Base-by-base conservation (phyloP, 805 yeast species). In the Candida ascalaphidarum region DNA sequence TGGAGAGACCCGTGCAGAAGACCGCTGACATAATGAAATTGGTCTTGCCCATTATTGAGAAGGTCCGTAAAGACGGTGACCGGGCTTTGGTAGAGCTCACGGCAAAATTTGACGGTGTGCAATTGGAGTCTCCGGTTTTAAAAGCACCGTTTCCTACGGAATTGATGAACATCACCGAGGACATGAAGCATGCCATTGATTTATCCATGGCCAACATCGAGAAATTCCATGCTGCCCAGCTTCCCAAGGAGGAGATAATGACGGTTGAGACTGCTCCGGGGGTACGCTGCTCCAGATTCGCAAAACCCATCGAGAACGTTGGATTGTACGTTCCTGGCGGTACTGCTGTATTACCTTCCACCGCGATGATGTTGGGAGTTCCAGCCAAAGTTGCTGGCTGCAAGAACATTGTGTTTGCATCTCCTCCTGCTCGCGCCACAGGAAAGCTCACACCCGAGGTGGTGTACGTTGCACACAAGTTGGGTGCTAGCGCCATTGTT, bases 241-340 rank as follows among this genome's bases (percentile, higher is more conserved):
- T 81, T 34, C 86, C 83, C 39, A 63, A 61, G 14, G 67, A 65
- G 35, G 81, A 77, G 33, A 71, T 80, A 8, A 60, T 89, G 55
- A 68, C 68, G 6, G 95, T 92, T 22, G 97, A 89, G 59, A 92
- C 99, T 1, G 68, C 81, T 34, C 94, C 95, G 2, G 98, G 98
- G 41, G 97, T 92, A 15, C 59, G 71, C 29, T 92, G 98, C 62
- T 83, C 95, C 12, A 76, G 99, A 46, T 92, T 92, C 55, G 82
- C 97, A 11, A 77, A 95, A 47, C 92, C 98, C 5, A 86, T 92
- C 42, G 95, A 85, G 48, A 77, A 74, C 34, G 98, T 92, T 30
- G 99, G 98, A 35, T 71, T 94, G 34, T 92, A 92, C 50, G 83
- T 92, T 35, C 99, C 99, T 30, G 99, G 99, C 44, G 99, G 99